Evolutionary conservation across 306 rosid species (phyloP).

Genomic region (Corylus avellana): DNA sequence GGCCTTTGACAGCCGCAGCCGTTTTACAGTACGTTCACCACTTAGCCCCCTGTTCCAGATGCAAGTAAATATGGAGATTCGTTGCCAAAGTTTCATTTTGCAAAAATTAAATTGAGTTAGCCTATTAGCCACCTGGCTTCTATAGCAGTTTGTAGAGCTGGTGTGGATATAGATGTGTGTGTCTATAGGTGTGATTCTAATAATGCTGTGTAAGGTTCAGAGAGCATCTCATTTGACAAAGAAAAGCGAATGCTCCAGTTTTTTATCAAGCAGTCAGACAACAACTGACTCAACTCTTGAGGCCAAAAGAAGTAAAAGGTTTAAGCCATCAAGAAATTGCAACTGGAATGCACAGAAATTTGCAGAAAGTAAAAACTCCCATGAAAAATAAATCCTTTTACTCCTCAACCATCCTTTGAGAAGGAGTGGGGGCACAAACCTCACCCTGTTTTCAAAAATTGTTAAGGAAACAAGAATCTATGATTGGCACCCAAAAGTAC

Average conservation of each 20-base stretch:
- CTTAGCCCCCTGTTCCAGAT: conserved; percentile 62
- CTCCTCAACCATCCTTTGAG: too few relatives aligned
- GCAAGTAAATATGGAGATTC: conserved; percentile 13
- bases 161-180: background rate
- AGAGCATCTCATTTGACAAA: background rate
- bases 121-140: conserved; percentile 5
- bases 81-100: conserved; percentile 12
- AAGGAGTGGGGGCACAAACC: too few relatives aligned
- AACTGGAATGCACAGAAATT: background rate
- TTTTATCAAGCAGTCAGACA: conserved; percentile 14
- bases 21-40: conserved; percentile 84
- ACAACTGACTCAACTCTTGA: background rate
- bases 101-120: conserved; percentile 8
- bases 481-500: too few relatives aligned
- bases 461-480: too few relatives aligned
- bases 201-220: background rate
- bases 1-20: conserved; percentile 86
- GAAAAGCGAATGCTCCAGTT: conserved; percentile 22
- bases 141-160: background rate
- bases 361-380: too few relatives aligned
- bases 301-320: background rate
- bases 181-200: conserved; percentile 3
- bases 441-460: too few relatives aligned
- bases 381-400: too few relatives aligned
- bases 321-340: background rate